phyloP scores from a whole-genome alignment of 2,329 filamentous ascomycete species.

The Beauveria asiatica region DNA sequence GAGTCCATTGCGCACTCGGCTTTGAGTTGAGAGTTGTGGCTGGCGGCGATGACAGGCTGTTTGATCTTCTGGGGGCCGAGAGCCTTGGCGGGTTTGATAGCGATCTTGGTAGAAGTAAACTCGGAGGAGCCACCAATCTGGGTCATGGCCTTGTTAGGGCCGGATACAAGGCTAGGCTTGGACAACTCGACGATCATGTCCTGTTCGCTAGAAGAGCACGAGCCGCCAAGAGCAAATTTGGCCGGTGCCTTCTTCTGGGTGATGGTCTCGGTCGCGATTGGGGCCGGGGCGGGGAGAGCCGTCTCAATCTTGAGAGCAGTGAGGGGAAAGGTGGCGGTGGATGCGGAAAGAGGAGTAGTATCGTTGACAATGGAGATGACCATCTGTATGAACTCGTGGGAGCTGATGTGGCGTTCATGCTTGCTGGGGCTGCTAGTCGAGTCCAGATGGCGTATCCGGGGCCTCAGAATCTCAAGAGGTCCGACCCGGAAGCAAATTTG shows the following conservation, averaged over 20 bases:
- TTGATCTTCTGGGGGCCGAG: constrained; percentile 51
- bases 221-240: constrained; percentile 65
- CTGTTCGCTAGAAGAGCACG: constrained; percentile 62
- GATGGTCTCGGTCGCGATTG: constrained; percentile 30
- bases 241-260: constrained; percentile 44
- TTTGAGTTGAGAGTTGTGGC: constrained; percentile 59
- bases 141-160: constrained; percentile 36
- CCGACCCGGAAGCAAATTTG: constrained; percentile 46
- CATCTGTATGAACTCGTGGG: constrained; percentile 87
- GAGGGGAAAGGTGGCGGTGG: constrained; percentile 21
- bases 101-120: constrained; percentile 60
- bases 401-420: constrained; percentile 85
- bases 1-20: constrained; percentile 45
- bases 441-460: constrained; percentile 57
- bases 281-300: constrained; percentile 19
- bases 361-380: constrained; percentile 88
- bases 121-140: constrained; percentile 56
- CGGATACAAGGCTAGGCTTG: constrained; percentile 23
- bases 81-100: constrained; percentile 36
- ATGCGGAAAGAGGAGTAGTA: constrained; percentile 51
- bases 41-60: constrained; percentile 60
- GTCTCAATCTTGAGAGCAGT: constrained; percentile 37
- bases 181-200: constrained; percentile 39
- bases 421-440: constrained; percentile 42
- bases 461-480: constrained; percentile 49